Conservation (phyloP, 805 yeast species). For the Pichia kluyveri region DNA sequence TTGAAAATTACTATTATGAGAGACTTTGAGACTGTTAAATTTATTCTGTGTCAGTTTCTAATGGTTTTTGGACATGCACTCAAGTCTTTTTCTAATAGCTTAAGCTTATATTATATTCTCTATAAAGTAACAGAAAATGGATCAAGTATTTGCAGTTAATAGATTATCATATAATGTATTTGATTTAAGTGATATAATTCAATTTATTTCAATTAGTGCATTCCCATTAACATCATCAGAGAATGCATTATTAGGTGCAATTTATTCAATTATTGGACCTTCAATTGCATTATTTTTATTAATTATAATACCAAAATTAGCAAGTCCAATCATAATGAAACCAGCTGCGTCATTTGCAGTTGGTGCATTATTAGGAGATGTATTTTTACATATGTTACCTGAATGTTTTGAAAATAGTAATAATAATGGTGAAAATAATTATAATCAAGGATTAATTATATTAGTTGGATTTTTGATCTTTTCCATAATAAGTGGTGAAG, state of each 20-base stretch:
- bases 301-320: slow-evolving; percentile 18
- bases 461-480: slow-evolving; percentile 48
- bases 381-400: slow-evolving; percentile 63
- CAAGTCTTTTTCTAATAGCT: too few species aligned
- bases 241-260: slow-evolving; percentile 55
- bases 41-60: too few species aligned
- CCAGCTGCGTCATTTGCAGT: slow-evolving; percentile 40
- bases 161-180: background rate
- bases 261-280: slow-evolving; percentile 49
- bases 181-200: background rate
- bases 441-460: background rate
- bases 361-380: slow-evolving; percentile 71
- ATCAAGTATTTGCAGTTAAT: background rate
- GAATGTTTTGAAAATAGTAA: slow-evolving; percentile 36
- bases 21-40: too few species aligned
- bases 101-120: too few species aligned
- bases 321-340: background rate
- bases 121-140: too few species aligned
- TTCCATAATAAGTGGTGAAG: slow-evolving; percentile 27
- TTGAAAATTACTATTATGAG: too few species aligned
- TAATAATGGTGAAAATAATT: too few species aligned
- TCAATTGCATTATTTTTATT: slow-evolving; percentile 49
- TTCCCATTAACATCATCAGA: slow-evolving; percentile 50
- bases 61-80: too few species aligned
- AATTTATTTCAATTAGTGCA: slow-evolving; percentile 14